Base-by-base conservation (phyloP, 345 rosid genomes). In the Brassica cretica region DNA sequence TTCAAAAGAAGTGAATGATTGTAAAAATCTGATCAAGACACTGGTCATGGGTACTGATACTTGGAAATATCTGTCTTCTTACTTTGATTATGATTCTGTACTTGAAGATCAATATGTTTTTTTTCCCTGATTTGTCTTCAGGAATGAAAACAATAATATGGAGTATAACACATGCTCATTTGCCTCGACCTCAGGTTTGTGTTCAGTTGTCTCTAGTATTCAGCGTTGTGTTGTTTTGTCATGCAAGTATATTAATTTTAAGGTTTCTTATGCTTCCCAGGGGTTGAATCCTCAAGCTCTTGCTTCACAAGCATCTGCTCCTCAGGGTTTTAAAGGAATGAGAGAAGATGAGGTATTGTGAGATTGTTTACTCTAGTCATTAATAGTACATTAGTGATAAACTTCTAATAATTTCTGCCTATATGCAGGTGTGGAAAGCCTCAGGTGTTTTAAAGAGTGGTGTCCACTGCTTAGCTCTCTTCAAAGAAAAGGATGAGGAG, bases 131-230 rank as follows among this genome's bases (percentile, higher is more conserved):
- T 62, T 64, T 56, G 59, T 70, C 56, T 41, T 74, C 84, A 95
- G 99, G 99, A 85, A 95, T 95, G 99, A 95, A 95, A 85, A 93
- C 99, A 72, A 91, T 95, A 64, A 84, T 89, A 71, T 93, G 98
- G 99, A 95, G 97, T 84, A 91, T 95, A 78, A 95, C 97, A 24
- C 99, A 95, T 81, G 97, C 97, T 21, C 99, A 95, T 88, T 83
- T 89, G 78, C 98, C 99, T 32, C 90, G 97, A 63, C 86, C 98
- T 24, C 99, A 90, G 97, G 99, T 95, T 84, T 81, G 77, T 71
- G 35, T 14, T 66, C 74, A 66, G 5, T 60, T 80, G 32, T 76
- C 60, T 72, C 78, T 67, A 33, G 1, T 69, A 29, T 81, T 51
- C 72, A 78, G 81, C 21, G 60, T 81, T 81, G 7, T 35, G 29